Conservation (phyloP, 2,329 filamentous ascomycete genomes). For the Botrytis paeoniae region DNA sequence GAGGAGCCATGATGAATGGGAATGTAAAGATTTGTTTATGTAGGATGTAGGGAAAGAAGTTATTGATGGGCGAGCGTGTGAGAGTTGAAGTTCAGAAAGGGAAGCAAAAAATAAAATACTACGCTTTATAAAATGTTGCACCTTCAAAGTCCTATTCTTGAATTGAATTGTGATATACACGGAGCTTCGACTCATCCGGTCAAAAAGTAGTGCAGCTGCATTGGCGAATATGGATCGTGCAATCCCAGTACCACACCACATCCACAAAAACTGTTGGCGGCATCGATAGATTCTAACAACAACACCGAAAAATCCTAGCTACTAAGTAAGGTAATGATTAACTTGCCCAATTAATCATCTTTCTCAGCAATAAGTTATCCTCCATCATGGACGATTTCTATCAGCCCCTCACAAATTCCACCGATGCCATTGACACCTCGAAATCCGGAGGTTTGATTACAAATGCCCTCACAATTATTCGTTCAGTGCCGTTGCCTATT, state of each 20-base stretch:
- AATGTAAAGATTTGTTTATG: neutral
- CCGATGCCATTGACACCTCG: neutral
- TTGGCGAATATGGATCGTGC: constrained; percentile 9
- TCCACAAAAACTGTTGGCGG: neutral
- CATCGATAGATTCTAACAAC: neutral
- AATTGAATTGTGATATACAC: neutral
- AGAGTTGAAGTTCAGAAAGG: neutral
- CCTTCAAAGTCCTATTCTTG: neutral
- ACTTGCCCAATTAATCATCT: too few relatives aligned
- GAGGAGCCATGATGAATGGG: constrained; percentile 25
- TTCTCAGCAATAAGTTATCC: neutral
- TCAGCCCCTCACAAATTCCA: constrained; percentile 14
- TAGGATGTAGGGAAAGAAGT: neutral
- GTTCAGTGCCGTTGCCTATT: constrained; percentile 20
- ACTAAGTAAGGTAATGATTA: neutral
- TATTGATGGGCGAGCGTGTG: neutral
- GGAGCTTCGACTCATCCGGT: constrained; percentile 5
- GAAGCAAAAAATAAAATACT: neutral
- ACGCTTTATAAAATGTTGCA: neutral
- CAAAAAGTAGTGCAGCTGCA: neutral
- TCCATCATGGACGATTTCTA: constrained; percentile 31
- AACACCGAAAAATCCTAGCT: neutral
- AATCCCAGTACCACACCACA: neutral
- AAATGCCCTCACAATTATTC: constrained; percentile 12
- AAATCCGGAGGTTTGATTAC: constrained; percentile 12